A percentile compares a stretch with the other conserved stretches of the same genome.
These are phyloP conservation scores for Trifolium subterraneum DNA, from an alignment of 306 rosid species.

Conservation along the genomic window DNA sequence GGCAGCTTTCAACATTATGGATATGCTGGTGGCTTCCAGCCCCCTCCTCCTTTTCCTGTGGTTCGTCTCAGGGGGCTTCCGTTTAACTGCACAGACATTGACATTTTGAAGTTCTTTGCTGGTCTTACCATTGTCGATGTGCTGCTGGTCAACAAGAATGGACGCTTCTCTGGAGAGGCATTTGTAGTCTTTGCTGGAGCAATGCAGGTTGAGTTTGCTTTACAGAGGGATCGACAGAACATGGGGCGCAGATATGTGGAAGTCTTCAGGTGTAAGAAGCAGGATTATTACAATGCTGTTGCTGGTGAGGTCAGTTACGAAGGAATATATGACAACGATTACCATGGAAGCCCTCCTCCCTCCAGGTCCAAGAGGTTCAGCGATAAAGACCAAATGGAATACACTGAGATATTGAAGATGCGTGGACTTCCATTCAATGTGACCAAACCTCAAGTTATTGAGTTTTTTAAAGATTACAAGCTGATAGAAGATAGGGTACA, in stretches of 20 bases:
- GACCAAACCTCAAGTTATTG: constrained; percentile 70
- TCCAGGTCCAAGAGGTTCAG: constrained; percentile 75
- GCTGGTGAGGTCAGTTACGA: constrained; percentile 84
- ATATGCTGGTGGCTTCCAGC: constrained; percentile 53
- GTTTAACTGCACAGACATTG: constrained; percentile 91
- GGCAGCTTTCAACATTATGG: constrained; percentile 59
- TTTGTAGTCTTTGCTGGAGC: constrained; percentile 94
- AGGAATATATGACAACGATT: constrained; percentile 86
- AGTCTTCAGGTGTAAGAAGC: constrained; percentile 94
- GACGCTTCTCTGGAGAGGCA: constrained; percentile 97
- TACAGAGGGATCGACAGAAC: constrained; percentile 92
- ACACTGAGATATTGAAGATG: constrained; percentile 95
- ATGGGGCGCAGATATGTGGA: constrained; percentile 98
- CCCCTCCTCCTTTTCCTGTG: constrained; percentile 79
- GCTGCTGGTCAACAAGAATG: constrained; percentile 93
- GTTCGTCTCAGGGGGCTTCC: constrained; percentile 99
- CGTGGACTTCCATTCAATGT: constrained; percentile 90
- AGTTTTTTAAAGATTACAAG: constrained; percentile 78
- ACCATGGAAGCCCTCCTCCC: constrained; percentile 97
- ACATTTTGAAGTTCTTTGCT: constrained; percentile 93
- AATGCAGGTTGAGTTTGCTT: constrained; percentile 88
- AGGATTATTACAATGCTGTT: constrained; percentile 92
- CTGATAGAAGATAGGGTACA: constrained; percentile 79
- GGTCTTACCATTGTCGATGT: constrained; percentile 95
- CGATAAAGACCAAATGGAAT: constrained; percentile 94